Base-by-base conservation (phyloP, 2,329 filamentous ascomycete species). In the Dryadomyces quercivorus region DNA sequence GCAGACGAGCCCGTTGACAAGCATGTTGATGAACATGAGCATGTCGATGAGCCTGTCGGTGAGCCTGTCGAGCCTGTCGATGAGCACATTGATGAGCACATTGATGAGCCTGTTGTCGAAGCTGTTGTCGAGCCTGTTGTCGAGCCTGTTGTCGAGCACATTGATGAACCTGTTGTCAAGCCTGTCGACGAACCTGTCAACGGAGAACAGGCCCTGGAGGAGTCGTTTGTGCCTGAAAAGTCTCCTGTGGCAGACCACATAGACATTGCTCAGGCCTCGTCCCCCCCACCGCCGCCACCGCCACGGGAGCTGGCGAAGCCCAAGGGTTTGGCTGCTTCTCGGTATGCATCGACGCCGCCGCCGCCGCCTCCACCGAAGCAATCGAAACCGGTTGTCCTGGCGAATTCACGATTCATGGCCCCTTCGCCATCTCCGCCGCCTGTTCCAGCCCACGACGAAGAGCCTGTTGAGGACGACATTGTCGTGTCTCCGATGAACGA, bases 311-410 rank as follows among this genome's bases (percentile, higher is more conserved):
- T 40, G 36, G 36, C 36, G 10, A 60, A 52, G 55, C 63, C 61
- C 13, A 75, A 70, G 63, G 72, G 69, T 16, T 65, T 77, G 45
- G 66, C 67, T 34, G 68, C 74, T 10, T 79, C 77, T 20, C 72
- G 74, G 34, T 77, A 75, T 58, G 75, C 70, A 12, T 56, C 62
- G 21, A 65, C 64, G 13, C 63, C 59, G 4, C 54, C 48, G 26
- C 59, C 53, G 13, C 57, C 58, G 18, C 52, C 73, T 16, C 70
- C 72, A 9, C 69, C 71, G 10, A 31, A 31, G 26, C 69, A 12
- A 8, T 16, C 69, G 0, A 74, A 72, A 61, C 61, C 68, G 1
- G 68, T 69, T 56, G 72, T 71, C 5, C 65, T 76, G 34, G 64
- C 68, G 44, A 70, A 69, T 18, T 75, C 76, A 45, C 70, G 69